Evolutionary conservation across 1,284 basidiomycete genomes (phyloP), one percentile per base, ranked within the genome.

Genomic region (Tilletia caries): DNA sequence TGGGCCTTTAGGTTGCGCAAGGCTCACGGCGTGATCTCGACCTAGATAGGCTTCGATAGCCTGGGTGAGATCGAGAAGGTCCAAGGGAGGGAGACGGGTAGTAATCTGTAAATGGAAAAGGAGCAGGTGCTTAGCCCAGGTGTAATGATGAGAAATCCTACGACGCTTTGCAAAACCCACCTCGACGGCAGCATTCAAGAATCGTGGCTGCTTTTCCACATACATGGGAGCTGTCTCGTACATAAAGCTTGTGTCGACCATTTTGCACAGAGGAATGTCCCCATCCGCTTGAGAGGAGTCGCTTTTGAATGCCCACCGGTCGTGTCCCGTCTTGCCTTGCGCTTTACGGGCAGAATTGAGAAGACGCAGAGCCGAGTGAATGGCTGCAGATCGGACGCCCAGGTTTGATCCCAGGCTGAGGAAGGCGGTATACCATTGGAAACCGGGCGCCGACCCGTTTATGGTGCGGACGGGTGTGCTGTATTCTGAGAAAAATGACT

Each of bases 171-270:
- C 75, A 94, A 34, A 18, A 62, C 58, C 34, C n/a, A 62, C 58
- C 32, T 34, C 29, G 13, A 29, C 91, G 10, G 91, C 93, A 69
- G 92, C 92, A 80, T 98, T 98, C 72, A 92, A 88, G 84, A 98
- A 98, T 34, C 86, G 85, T 29, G 91, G 91, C 83, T 99, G 95
- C 73, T 96, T 90, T 20, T 88, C 88, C 29, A 95, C 89, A 83
- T 98, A 99, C 96, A 98, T 98, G 0, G 96, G 93, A 25, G 90
- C 87, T 23, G 91, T 95, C 84, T 97, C 91, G 82, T 98, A 98
- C 85, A 98, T 84, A 84, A 95, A 93, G 80, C 92, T 94, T 0
- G 93, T 95, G 75, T 92, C 87, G 32, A 91, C 84, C 85, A 79
- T 18, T 78, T 81, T 3, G 89, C 84, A 76, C 32, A 29, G 15